Base-by-base conservation (phyloP, 2,329 filamentous ascomycete species). In the Xylariaceae sp. region DNA sequence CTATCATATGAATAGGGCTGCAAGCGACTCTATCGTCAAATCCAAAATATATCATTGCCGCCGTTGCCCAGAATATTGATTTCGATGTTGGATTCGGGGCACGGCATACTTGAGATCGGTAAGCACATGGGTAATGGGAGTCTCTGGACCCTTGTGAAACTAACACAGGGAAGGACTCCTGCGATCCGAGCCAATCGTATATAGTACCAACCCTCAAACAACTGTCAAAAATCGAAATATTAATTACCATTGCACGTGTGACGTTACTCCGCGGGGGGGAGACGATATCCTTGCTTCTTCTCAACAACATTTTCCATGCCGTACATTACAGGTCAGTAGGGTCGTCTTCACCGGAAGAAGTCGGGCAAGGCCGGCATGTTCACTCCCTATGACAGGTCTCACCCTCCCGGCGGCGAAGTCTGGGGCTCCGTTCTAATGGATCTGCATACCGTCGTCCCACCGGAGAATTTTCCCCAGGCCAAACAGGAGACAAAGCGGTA, bases 171-270 rank as follows among this genome's bases (percentile, higher is more conserved):
- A 18, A 50, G 15, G 49, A 35, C 15, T 45, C 2, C 37, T 34
- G 4, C 15, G 11, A 47, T 51, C 49, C 55, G 50, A 15, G 10
- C 42, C 42, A 49, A 23, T 10, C 4, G 23, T 11, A 49, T 9
- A 8, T 10, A 23, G 15, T 49, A 18, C 17, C 17, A 11, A 49
- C 23, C 10, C 17, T 48, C 7, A 48, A 42, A 42, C 37, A 42
- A 42, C 11, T 42, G 37, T 42, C 37, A 42, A 42, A 7, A 42
- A 9, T 42, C 45, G 3, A 48, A 6, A 17, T 48, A 10, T 7
- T 10, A 18, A 18, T 54, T 15, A 10, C 10, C 35, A 15, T 18
- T 44, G 17, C 44, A 47, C 59, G 59, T 61, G 56, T 44, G 59
- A 54, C 17, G 56, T 56, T 17, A 30, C 30, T 13, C 6, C 53